Evolutionary conservation across 495 filamentous ascomycete species (phyloP).

Genomic region (Cryomyces minteri): DNA sequence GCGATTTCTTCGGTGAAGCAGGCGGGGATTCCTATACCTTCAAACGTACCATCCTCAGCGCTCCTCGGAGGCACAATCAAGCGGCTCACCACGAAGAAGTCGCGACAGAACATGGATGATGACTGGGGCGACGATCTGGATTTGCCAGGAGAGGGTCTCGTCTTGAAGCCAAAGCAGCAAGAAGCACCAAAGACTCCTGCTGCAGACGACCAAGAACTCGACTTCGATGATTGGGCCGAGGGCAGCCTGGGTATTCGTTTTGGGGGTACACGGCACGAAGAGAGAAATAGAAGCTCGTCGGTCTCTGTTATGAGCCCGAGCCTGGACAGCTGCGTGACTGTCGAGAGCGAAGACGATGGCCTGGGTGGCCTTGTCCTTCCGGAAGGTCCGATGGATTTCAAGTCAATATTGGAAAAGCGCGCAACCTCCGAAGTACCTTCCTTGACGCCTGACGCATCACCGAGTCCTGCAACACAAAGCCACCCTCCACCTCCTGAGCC

Average conservation of each 20-base stretch:
- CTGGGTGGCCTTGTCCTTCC: slow-evolving; percentile 75
- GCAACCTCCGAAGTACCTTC: slow-evolving; percentile 12
- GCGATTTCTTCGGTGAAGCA: slow-evolving; percentile 73
- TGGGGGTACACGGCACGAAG: slow-evolving; percentile 64
- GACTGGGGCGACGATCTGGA: slow-evolving; percentile 91
- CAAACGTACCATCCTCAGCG: slow-evolving; percentile 82
- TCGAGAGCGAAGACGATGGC: slow-evolving; percentile 88
- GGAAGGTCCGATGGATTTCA: slow-evolving; percentile 63
- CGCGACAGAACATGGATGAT: slow-evolving; percentile 53
- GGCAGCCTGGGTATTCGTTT: slow-evolving; percentile 77
- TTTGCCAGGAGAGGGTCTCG: slow-evolving; percentile 31
- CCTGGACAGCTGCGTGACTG: slow-evolving; percentile 70
- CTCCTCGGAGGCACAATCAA: slow-evolving; percentile 90
- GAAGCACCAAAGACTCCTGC: slow-evolving; percentile 28
- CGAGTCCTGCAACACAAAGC: not conserved
- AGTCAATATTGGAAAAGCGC: slow-evolving; percentile 51
- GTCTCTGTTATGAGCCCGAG: slow-evolving; percentile 82
- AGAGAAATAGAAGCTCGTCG: slow-evolving; percentile 62
- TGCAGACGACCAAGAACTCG: slow-evolving; percentile 34
- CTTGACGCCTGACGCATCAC: not conserved
- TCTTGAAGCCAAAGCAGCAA: slow-evolving; percentile 26
- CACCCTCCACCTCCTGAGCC: slow-evolving; percentile 4
- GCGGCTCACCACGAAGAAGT: slow-evolving; percentile 62
- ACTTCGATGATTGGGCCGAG: slow-evolving; percentile 86
- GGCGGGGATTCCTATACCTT: slow-evolving; percentile 82